Conservation (phyloP, 2,329 filamentous ascomycete genomes). For the Colletotrichum costaricense region DNA sequence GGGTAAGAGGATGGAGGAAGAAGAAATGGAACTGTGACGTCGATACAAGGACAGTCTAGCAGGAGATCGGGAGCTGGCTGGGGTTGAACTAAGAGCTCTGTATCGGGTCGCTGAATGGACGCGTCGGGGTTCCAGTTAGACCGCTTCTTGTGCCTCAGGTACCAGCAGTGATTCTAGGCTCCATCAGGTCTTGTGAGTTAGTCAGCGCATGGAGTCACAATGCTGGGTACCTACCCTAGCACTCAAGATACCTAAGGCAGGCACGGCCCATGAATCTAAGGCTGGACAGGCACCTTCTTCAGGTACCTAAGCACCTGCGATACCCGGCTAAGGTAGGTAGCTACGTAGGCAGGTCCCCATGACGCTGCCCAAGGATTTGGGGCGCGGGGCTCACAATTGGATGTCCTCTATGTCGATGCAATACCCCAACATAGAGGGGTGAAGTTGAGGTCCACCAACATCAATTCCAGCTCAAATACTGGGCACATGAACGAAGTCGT, state of each 20-base stretch:
- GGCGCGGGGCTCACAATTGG: background rate
- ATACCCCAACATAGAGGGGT: background rate
- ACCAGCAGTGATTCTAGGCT: background rate
- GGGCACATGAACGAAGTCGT: background rate
- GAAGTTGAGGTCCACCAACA: background rate
- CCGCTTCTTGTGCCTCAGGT: background rate
- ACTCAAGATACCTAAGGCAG: too few species aligned
- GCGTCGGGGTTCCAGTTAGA: conserved; percentile 2
- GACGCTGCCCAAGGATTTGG: background rate
- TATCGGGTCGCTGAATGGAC: conserved; percentile 1
- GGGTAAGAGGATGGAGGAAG: conserved; percentile 22
- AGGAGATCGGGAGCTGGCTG: background rate
- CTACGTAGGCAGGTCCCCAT: background rate
- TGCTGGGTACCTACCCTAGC: too few species aligned
- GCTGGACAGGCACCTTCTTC: too few species aligned
- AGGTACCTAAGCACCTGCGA: too few species aligned
- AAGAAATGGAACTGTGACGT: conserved; percentile 5
- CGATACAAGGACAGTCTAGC: background rate
- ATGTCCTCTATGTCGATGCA: background rate
- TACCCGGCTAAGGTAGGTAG: too few species aligned
- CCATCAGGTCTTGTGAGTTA: background rate
- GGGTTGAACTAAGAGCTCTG: background rate
- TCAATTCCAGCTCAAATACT: background rate
- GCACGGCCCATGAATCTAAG: too few species aligned
- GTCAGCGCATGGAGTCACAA: background rate